Evolutionary conservation across 2,329 filamentous ascomycete species (phyloP).

Genomic region (Cladosporium sphaerospermum): DNA sequence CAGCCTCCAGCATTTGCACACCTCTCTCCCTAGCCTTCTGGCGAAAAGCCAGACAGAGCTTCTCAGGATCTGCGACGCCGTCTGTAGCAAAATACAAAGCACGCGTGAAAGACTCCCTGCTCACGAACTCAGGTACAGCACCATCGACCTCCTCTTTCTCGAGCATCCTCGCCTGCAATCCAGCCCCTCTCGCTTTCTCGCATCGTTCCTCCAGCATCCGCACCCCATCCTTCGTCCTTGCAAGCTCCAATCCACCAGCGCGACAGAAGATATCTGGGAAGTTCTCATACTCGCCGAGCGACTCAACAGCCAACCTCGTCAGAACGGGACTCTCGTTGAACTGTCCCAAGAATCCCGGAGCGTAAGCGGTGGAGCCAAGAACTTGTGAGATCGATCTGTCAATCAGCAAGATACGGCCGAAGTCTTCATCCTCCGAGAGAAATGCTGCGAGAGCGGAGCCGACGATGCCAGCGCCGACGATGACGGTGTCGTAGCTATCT

Average conservation of each 20-base stretch:
- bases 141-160: background rate
- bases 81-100: slow-evolving; percentile 12
- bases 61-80: slow-evolving; percentile 12
- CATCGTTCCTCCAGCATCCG: background rate
- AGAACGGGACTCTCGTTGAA: slow-evolving; percentile 30
- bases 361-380: slow-evolving; percentile 30
- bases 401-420: slow-evolving; percentile 12
- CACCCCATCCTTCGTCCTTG: slow-evolving; percentile 4
- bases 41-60: slow-evolving; percentile 6
- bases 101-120: background rate
- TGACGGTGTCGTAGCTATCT: background rate
- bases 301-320: slow-evolving; percentile 28
- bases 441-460: slow-evolving; percentile 31
- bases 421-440: slow-evolving; percentile 19
- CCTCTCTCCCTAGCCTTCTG: background rate
- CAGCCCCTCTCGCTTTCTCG: background rate
- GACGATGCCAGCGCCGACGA: slow-evolving; percentile 30
- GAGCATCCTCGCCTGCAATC: background rate
- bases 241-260: slow-evolving; percentile 10
- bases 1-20: background rate
- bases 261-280: slow-evolving; percentile 4
- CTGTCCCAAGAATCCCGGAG: slow-evolving; percentile 33
- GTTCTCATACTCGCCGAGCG: slow-evolving; percentile 9
- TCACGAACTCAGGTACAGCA: background rate
- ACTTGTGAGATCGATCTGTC: slow-evolving; percentile 22